Base-by-base conservation (phyloP, 2,329 filamentous ascomycete genomes). In the Hypoxylon sp. region DNA sequence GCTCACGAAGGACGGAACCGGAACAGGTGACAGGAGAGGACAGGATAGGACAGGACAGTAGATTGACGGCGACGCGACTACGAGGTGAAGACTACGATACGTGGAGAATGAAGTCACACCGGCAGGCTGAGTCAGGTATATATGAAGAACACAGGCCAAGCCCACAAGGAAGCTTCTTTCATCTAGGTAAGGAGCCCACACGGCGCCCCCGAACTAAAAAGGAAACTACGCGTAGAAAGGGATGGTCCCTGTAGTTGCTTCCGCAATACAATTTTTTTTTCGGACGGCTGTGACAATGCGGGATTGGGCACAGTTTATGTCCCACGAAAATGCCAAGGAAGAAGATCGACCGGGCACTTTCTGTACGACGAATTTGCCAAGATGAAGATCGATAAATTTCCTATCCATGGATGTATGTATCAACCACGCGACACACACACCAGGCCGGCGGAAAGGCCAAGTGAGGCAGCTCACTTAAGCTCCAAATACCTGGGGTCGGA, bases 401-500 rank as follows among this genome's bases (percentile, higher is more conserved):
- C 61, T 60, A 62, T 65, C 60, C 28, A 30, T 30, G 28, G 28
- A 30, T 30, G 28, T 30, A 30, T 9, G 28, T 30, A 30, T 30
- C 6, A 30, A 45, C 34, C 62, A 57, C 56, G 52, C 49, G 34
- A 46, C 57, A 43, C 34, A 51, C 46, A 43, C 21, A 45, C 36
- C 52, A 38, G 46, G 51, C 19, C 50, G 62, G 61, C 52, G 41
- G 49, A 32, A 56, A 50, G 56, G 59, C 60, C 67, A 63, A 69
- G 63, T 70, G 65, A 69, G 65, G 65, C 63, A 72, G 56, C 65
- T 70, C 68, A 55, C 67, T 72, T 59, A 63, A 70, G 63, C 65
- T 72, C 58, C 57, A 32, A 36, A 36, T 43, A 45, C 51, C 34
- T 52, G 50, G 49, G 17, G 28, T 43, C 65, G 56, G 50, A 41